Evolutionary conservation across 495 filamentous ascomycete genomes (phyloP).

Genomic region (Diplogelasinospora grovesii): DNA sequence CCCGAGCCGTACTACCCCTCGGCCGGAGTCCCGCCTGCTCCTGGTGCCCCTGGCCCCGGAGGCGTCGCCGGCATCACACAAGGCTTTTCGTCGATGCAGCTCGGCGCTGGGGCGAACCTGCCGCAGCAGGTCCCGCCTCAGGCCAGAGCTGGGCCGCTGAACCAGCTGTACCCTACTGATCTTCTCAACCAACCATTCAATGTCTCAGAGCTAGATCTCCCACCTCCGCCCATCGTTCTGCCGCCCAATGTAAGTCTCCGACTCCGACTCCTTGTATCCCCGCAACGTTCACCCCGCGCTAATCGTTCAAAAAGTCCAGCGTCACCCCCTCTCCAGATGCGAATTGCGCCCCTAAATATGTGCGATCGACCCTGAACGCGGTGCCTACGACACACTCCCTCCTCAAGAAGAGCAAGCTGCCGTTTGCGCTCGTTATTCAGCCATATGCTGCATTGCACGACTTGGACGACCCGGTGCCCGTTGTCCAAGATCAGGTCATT

Average conservation of each 20-base stretch:
- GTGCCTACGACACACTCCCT: conserved; percentile 85
- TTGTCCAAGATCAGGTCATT: conserved; percentile 95
- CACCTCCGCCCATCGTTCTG: conserved; percentile 84
- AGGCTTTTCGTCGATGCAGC: conserved; percentile 74
- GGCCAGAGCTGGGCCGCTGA: conserved; percentile 54
- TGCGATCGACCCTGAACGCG: conserved; percentile 89
- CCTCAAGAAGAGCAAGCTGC: conserved; percentile 92
- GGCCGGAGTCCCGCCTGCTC: conserved; percentile 36
- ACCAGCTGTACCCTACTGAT: conserved; percentile 88
- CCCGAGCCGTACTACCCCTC: conserved; percentile 59
- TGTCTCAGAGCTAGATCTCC: conserved; percentile 83
- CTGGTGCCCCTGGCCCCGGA: conserved; percentile 53
- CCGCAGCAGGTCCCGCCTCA: conserved; percentile 47
- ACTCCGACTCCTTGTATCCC: conserved; percentile 3
- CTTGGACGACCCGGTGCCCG: conserved; percentile 79
- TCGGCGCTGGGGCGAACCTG: conserved; percentile 52
- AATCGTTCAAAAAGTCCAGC: too few species aligned
- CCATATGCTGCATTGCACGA: conserved; percentile 92
- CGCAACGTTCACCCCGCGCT: conserved; percentile 27
- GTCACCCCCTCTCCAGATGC: conserved; percentile 87
- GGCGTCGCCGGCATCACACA: conserved; percentile 72
- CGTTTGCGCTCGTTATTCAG: conserved; percentile 93
- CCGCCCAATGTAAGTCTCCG: conserved; percentile 73
- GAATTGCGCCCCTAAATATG: conserved; percentile 90
- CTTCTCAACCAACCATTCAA: conserved; percentile 89